Base-by-base conservation (phyloP, 495 filamentous ascomycete species). In the Neurospora tetraspora region DNA sequence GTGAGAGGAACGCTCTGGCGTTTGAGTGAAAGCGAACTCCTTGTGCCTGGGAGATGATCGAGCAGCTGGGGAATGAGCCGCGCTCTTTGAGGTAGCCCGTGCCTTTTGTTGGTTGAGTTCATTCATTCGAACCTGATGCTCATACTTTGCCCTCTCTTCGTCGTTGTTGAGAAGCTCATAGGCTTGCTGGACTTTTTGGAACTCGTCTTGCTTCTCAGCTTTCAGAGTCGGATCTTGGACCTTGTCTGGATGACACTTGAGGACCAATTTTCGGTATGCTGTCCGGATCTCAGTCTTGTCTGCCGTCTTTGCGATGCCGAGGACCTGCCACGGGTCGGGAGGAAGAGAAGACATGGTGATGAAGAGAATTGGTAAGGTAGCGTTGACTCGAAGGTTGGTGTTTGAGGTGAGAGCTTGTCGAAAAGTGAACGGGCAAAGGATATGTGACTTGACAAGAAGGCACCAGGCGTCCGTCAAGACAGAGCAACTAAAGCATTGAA, bases 211-310 rank as follows among this genome's bases (percentile, higher is more conserved):
- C 78, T 94, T 96, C 74, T 87, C 82, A 27, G 81, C 82, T 77
- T 85, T 86, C 37, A 90, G 85, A 75, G 90, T 86, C 74, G 96
- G 92, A 61, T 85, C 84, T 77, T 93, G 89, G 69, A 98, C 88
- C 84, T 98, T 98, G 86, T 99, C 96, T 39, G 96, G 96, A 79
- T 99, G 96, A 79, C 90, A 94, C 83, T 93, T 94, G 72, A 98
- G 88, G 70, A 93, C 94, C 34, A 97, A 91, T 82, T 97, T 98
- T 73, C 93, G 92, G 84, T 98, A 91, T 20, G 93, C 91, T 68
- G 86, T 84, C 73, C 93, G 90, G 79, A 99, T 95, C 73, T 90
- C 88, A 34, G 89, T 77, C 27, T 91, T 81, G 69, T 91, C 87
- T 47, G 93, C 93, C 80, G 92, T 89, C 78, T 89, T 92, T 47